Conservation (phyloP, 2,329 filamentous ascomycete species). For the Venturia aucupariae region DNA sequence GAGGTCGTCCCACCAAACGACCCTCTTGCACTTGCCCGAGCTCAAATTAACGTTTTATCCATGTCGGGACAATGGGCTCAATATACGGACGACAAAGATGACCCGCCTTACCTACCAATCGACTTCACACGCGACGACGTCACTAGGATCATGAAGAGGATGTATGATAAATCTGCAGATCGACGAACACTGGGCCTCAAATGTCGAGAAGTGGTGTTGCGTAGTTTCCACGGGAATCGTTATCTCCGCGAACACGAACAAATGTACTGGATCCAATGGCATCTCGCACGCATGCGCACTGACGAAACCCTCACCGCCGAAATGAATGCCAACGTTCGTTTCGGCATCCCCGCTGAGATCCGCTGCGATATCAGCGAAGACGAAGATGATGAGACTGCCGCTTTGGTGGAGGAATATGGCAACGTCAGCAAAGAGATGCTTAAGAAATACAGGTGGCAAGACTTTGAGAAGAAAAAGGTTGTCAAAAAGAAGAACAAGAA, state of each 20-base stretch:
- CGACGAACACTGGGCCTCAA: slow-evolving; percentile 2
- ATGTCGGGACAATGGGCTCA: slow-evolving; percentile 7
- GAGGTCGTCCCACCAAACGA: slow-evolving; percentile 11
- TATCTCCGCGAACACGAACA: slow-evolving; percentile 12
- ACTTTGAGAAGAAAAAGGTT: neutral
- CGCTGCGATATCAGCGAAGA: neutral
- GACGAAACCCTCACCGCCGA: slow-evolving; percentile 1
- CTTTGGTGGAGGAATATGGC: neutral
- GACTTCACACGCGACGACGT: slow-evolving; percentile 5
- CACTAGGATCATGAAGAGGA: slow-evolving; percentile 5
- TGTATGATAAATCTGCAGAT: slow-evolving; percentile 5
- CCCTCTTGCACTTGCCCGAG: slow-evolving; percentile 5
- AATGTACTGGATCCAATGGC: slow-evolving; percentile 12
- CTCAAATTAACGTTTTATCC: slow-evolving; percentile 8
- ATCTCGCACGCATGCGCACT: neutral
- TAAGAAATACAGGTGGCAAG: neutral
- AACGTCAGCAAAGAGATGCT: neutral
- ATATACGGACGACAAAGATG: slow-evolving; percentile 8
- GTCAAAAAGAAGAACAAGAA: neutral
- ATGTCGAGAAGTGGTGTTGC: neutral
- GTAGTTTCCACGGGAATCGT: slow-evolving; percentile 5
- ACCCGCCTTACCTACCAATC: neutral
- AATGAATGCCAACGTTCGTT: slow-evolving; percentile 1
- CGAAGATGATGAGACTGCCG: neutral
- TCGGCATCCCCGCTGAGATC: neutral